Evolutionary conservation across 768 basidiomycete species (phyloP), one percentile per base, ranked within the genome.

Genomic region (Trametes maxima): DNA sequence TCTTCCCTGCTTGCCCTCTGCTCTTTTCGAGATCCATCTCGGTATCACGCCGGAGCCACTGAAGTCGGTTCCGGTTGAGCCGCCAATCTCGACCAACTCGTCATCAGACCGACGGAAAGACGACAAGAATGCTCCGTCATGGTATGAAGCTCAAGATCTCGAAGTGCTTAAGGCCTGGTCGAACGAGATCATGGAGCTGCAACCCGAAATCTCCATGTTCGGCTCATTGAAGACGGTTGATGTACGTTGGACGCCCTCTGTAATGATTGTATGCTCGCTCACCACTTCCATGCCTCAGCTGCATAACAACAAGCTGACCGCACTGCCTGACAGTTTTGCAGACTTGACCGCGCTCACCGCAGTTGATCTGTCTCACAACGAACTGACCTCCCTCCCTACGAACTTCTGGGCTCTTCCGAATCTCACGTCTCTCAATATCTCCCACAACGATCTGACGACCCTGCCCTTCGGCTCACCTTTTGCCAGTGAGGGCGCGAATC

Each of bases 111-210:
- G 73, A 14, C 72, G 70, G n/a, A 77, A 75, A 44, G 72, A 77
- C 10, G 77, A 75, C 35, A 77, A 79, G 54, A 75, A 79, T 49
- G 76, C 75, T 21, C 85, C 88, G 13, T 79, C 88, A 1, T 92
- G 92, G 90, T 94, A 86, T 66, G 91, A 93, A 69, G 88, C 88
- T 1, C 87, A 89, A 69, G 92, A 94, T 73, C 74, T 94, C 21
- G 82, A 83, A 39, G 76, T 89, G 5, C 75, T 94, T 44, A 93
- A 92, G 69, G 86, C 85, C 16, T 88, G 88, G 83, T 88, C 86
- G 67, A 94, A 94, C 67, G 86, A 88, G 19, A 92, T 94, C 43
- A 64, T 81, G 17, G 89, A 90, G 68, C 80, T 94, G 28, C 92
- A 93, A 65, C 86, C 85, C 22, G 92, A 94, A 70, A 87, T 94